phyloP scores from a whole-genome alignment of 345 rosid species.

The Pistacia atlantica region DNA sequence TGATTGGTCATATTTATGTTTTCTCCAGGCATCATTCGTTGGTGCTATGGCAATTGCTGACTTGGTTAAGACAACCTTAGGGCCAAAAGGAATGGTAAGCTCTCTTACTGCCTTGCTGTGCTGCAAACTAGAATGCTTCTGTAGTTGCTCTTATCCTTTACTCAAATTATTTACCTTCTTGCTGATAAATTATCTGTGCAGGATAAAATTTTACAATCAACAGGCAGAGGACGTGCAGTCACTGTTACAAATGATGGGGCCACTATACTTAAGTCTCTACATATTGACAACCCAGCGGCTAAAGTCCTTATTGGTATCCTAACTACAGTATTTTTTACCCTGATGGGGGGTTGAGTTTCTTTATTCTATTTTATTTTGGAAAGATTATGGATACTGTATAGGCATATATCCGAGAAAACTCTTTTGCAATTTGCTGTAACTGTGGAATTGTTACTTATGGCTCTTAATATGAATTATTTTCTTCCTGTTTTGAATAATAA shows the following conservation, averaged over 20 bases:
- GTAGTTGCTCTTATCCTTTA: background rate
- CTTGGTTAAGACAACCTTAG: conserved; percentile 90
- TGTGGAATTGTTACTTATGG: background rate
- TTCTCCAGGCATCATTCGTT: conserved; percentile 75
- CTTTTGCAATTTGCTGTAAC: conserved; percentile 1
- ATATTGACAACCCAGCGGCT: conserved; percentile 95
- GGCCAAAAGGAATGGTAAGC: conserved; percentile 96
- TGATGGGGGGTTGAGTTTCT: background rate
- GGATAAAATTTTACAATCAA: conserved; percentile 98
- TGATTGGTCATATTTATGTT: background rate
- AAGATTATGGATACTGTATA: background rate
- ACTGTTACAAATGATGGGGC: conserved; percentile 98
- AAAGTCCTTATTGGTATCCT: conserved; percentile 95
- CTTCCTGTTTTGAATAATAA: background rate
- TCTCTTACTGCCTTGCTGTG: conserved; percentile 4
- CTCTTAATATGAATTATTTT: background rate
- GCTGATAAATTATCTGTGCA: conserved; percentile 25
- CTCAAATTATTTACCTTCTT: conserved; percentile 13
- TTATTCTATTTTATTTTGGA: background rate
- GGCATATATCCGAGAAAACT: background rate
- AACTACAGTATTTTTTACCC: background rate
- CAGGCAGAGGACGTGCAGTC: conserved; percentile 79
- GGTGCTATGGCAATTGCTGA: conserved; percentile 97
- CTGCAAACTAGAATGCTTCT: background rate
- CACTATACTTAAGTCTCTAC: conserved; percentile 92